Evolutionary conservation across 139 green algal species (phyloP).

Genomic region (Mesostigma viride): DNA sequence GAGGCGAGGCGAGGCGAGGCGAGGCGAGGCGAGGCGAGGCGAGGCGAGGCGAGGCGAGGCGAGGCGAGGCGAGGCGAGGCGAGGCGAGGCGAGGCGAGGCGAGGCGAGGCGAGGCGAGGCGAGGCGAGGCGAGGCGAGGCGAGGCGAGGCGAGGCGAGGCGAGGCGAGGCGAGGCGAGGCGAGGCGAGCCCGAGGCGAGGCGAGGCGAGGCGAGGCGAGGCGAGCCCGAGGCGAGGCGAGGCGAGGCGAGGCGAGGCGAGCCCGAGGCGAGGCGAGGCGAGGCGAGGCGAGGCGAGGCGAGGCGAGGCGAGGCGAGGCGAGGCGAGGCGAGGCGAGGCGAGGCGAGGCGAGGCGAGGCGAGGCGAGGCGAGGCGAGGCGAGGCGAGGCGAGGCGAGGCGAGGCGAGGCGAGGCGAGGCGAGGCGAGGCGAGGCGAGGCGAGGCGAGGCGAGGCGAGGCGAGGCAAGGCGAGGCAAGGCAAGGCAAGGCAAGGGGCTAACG

Average conservation of each 20-base stretch:
- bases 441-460: neutral
- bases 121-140: neutral
- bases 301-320: no score
- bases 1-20: no score
- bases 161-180: neutral
- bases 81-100: no score
- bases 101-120: neutral
- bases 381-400: neutral
- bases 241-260: neutral
- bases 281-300: no score
- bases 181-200: neutral
- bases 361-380: neutral
- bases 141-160: neutral
- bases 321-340: no score
- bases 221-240: no score
- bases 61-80: no score
- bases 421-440: neutral
- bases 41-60: no score
- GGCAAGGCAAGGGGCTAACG: no score
- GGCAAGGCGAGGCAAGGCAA: neutral
- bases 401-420: neutral
- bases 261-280: neutral
- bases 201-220: neutral
- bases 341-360: no score
- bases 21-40: no score